Percentiles rank a stretch among this genome's conserved stretches.
phyloP scores from a whole-genome alignment of 2,329 filamentous ascomycete genomes.

The Colletotrichum echinochloae region DNA sequence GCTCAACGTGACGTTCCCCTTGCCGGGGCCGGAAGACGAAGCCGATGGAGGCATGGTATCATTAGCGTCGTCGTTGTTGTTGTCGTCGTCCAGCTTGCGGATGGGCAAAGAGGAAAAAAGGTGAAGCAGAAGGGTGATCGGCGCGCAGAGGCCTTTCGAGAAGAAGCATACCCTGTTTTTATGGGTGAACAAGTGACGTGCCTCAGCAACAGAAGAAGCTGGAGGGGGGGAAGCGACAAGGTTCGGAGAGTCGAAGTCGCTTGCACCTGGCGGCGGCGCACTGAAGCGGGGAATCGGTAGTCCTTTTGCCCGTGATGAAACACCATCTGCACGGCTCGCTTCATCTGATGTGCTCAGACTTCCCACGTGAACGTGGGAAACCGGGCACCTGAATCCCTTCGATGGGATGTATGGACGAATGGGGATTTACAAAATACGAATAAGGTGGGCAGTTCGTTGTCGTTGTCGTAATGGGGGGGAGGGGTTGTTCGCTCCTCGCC shows the following conservation, averaged over 20 bases:
- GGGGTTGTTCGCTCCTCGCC: not conserved
- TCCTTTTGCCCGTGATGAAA: conserved; percentile 1
- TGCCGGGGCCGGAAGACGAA: conserved; percentile 12
- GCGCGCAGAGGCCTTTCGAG: not conserved
- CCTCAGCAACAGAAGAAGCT: conserved; percentile 12
- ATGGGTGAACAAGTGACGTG: too few relatives aligned
- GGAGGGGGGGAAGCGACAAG: not conserved
- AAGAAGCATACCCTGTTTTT: not conserved
- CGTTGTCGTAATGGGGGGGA: not conserved
- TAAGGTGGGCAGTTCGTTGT: not conserved
- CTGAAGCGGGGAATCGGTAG: not conserved
- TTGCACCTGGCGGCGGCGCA: not conserved
- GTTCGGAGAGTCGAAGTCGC: too few relatives aligned
- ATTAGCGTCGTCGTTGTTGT: not conserved
- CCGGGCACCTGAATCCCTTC: not conserved
- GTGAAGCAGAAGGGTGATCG: not conserved
- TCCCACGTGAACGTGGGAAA: not conserved
- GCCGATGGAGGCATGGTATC: conserved; percentile 9
- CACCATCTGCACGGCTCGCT: not conserved
- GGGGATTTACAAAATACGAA: not conserved
- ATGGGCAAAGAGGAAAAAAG: too few relatives aligned
- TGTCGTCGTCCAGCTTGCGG: too few relatives aligned
- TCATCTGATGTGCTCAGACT: not conserved
- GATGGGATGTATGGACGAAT: not conserved
- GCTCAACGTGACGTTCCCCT: conserved; percentile 29